Evolutionary conservation across 805 yeast species (phyloP).

Genomic region (Priceomyces melissophilus): DNA sequence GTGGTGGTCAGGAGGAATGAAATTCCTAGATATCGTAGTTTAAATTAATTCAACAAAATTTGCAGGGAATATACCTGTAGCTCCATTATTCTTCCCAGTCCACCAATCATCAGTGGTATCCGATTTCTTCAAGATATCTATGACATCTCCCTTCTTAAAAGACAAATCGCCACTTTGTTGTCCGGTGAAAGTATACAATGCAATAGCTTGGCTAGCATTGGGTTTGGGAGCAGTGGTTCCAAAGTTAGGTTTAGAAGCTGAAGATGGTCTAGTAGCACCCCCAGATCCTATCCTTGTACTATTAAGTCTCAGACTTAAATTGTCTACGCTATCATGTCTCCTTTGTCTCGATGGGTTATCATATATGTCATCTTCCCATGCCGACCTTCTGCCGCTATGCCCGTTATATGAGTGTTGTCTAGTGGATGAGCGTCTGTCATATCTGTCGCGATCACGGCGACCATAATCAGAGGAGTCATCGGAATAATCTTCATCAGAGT

Average conservation of each 20-base stretch:
- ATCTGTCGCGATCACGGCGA: slow-evolving; percentile 7
- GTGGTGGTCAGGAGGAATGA: too few relatives aligned
- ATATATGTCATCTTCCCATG: slow-evolving; percentile 88
- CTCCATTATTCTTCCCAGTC: slow-evolving; percentile 87
- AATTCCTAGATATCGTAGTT: not conserved
- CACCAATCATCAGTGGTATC: slow-evolving; percentile 97
- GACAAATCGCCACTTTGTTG: slow-evolving; percentile 92
- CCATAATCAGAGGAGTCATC: slow-evolving; percentile 35
- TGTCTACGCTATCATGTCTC: slow-evolving; percentile 30
- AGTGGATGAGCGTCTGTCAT: slow-evolving; percentile 11
- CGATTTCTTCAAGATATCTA: slow-evolving; percentile 79
- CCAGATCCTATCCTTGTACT: slow-evolving; percentile 23
- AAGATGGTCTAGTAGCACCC: slow-evolving; percentile 36
- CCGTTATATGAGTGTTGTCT: slow-evolving; percentile 9
- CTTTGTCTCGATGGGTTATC: slow-evolving; percentile 45
- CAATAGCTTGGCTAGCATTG: slow-evolving; percentile 76
- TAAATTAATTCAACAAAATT: slow-evolving; percentile 83
- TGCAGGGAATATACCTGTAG: slow-evolving; percentile 94
- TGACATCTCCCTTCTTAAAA: slow-evolving; percentile 91
- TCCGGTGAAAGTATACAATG: slow-evolving; percentile 83
- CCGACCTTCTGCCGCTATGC: slow-evolving; percentile 27
- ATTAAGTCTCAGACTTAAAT: slow-evolving; percentile 32
- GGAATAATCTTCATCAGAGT: slow-evolving; percentile 37
- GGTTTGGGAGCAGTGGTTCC: slow-evolving; percentile 32
- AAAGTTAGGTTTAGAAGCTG: slow-evolving; percentile 38